Conservation (phyloP, 129 eudicot genomes). For the Daucus carota region DH1_v3.0 NC_030384.2:42573001-42573500, state of each 20-base stretch:
- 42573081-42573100: not conserved
- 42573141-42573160: not conserved
- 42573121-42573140: not conserved
- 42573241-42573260: not conserved
- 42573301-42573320: slow-evolving; percentile 94
- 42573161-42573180: not conserved
- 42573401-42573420: not conserved
- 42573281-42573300: slow-evolving; percentile 89
- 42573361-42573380: slow-evolving; percentile 76
- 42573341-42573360: slow-evolving; percentile 79
- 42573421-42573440: not conserved
- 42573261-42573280: slow-evolving; percentile 73
- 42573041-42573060: too few species aligned
- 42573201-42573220: not conserved
- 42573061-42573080: not conserved
- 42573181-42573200: not conserved
- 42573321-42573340: slow-evolving; percentile 95
- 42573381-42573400: slow-evolving; percentile 19
- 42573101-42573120: not conserved
- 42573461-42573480: not conserved
- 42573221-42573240: not conserved
- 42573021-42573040: too few species aligned
- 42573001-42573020: not conserved
- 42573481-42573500: too few species aligned
- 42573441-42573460: not conserved